phyloP scores from a whole-genome alignment of 352 stramenopile genomes.

The Phytophthora idaei region DNA sequence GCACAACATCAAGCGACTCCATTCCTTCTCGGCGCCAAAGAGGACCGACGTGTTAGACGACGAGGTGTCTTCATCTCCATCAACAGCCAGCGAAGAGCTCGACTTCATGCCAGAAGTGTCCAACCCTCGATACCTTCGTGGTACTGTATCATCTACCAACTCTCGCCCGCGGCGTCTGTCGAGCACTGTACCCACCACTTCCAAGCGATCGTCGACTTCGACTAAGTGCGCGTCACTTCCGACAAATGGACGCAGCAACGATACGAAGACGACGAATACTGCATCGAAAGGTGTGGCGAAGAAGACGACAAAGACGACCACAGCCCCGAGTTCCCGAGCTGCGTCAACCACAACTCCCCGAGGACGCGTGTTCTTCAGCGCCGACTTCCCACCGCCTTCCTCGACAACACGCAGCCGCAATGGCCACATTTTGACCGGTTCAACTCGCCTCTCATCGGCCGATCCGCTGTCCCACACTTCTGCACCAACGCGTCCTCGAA shows the following conservation, averaged over 20 bases:
- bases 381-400: constrained; percentile 28
- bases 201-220: constrained; percentile 29
- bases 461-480: constrained; percentile 19
- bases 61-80: constrained; percentile 40
- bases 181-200: constrained; percentile 2
- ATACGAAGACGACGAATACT: constrained; percentile 10
- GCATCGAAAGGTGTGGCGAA: constrained; percentile 19
- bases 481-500: constrained; percentile 37
- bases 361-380: constrained; percentile 39
- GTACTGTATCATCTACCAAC: constrained; percentile 63
- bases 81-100: constrained; percentile 44
- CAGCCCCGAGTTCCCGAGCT: constrained; percentile 14
- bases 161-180: constrained; percentile 40
- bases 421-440: constrained; percentile 26
- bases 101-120: constrained; percentile 43
- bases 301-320: constrained; percentile 19
- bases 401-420: constrained; percentile 19
- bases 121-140: constrained; percentile 54
- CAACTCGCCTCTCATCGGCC: constrained; percentile 22
- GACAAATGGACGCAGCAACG: constrained; percentile 20
- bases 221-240: constrained; percentile 34
- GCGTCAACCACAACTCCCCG: constrained; percentile 19
- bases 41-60: constrained; percentile 34
- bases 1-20: constrained; percentile 38
- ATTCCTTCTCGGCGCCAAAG: constrained; percentile 57